These are phyloP conservation scores for Scutellaria minor DNA, from an alignment of 257 asterid species.

Conservation along the genomic window DNA sequence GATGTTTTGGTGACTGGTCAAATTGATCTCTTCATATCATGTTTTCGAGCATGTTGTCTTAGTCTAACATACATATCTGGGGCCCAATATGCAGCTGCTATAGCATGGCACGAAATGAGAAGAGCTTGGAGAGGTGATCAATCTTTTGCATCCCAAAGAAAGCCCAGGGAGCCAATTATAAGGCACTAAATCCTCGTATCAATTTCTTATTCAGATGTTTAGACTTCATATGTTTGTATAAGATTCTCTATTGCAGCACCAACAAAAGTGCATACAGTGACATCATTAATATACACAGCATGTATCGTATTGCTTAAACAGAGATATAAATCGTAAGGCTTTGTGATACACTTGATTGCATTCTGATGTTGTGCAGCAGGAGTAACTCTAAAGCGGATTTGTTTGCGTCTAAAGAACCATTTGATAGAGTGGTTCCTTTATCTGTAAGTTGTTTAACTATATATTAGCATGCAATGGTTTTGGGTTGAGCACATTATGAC, in stretches of 20 bases:
- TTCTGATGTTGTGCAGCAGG: constrained; percentile 29
- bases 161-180: constrained; percentile 29
- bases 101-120: constrained; percentile 49
- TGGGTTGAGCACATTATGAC: not conserved
- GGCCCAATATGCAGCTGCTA: constrained; percentile 33
- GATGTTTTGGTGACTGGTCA: not conserved
- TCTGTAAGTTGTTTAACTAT: constrained; percentile 32
- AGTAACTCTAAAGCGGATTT: constrained; percentile 22
- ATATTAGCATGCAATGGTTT: not conserved
- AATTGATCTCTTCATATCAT: not conserved
- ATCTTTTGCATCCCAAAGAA: constrained; percentile 21
- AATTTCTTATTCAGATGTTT: not conserved
- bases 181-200: constrained; percentile 22
- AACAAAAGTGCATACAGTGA: not conserved
- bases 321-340: no score
- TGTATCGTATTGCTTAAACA: not conserved
- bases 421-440: constrained; percentile 38
- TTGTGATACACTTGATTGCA: not conserved
- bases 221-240: not conserved
- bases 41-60: not conserved
- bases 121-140: constrained; percentile 44
- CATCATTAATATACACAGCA: not conserved
- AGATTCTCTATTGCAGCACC: not conserved
- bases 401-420: constrained; percentile 7
- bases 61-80: not conserved